These are phyloP conservation scores for Mycena filopes DNA, from an alignment of 768 basidiomycete species.

Conservation along the genomic window DNA sequence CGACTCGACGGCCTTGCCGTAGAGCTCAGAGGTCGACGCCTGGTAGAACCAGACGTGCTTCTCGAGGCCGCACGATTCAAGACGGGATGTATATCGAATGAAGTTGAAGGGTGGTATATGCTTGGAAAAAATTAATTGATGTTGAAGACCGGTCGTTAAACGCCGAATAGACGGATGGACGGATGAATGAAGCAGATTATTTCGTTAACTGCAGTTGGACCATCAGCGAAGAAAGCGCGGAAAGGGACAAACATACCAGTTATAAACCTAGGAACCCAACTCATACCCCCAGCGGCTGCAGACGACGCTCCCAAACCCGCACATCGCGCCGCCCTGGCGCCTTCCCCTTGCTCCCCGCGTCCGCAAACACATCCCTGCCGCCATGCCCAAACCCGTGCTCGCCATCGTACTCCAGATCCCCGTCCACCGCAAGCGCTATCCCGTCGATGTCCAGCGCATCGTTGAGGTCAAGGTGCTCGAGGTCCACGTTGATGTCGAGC, in stretches of 20 bases:
- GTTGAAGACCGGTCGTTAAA: too few species aligned
- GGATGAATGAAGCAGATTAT: too few species aligned
- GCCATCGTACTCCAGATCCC: constrained; percentile 3
- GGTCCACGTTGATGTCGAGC: constrained; percentile 26
- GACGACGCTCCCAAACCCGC: too few species aligned
- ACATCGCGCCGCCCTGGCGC: not conserved
- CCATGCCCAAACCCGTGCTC: constrained; percentile 3
- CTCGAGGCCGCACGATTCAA: constrained; percentile 94
- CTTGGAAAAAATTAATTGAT: too few species aligned
- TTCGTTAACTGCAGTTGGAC: too few species aligned
- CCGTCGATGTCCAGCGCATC: constrained; percentile 24
- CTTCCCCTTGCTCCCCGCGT: constrained; percentile 6
- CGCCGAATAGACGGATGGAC: too few species aligned
- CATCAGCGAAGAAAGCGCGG: too few species aligned
- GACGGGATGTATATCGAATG: too few species aligned
- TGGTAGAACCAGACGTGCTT: constrained; percentile 96
- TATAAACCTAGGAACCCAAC: too few species aligned
- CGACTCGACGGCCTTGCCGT: constrained; percentile 95
- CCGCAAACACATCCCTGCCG: constrained; percentile 25
- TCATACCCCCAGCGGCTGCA: too few species aligned
- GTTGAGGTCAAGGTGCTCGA: constrained; percentile 28
- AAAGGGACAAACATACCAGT: too few species aligned
- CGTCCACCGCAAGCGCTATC: constrained; percentile 28
- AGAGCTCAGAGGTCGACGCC: constrained; percentile 96
- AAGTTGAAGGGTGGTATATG: too few species aligned